Base-by-base conservation (phyloP, 2,329 filamentous ascomycete species). In the Aschersonia sp. region DNA sequence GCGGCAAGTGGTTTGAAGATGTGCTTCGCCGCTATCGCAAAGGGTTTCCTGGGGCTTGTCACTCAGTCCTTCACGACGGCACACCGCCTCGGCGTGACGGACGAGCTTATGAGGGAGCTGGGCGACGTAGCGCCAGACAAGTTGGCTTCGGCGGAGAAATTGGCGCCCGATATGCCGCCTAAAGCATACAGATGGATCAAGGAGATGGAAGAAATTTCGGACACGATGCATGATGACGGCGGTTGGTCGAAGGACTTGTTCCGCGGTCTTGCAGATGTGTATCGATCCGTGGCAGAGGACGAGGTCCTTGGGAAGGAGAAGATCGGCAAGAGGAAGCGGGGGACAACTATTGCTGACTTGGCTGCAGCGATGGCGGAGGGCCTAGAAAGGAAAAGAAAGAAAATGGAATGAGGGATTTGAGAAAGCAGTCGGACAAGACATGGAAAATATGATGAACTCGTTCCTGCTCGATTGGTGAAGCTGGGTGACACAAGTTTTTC, bases 161-260 rank as follows among this genome's bases (percentile, higher is more conserved):
- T 72, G 2, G 65, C 85, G 7, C 66, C 73, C 4, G 66, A 62
- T 11, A 84, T 87, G 74, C 72, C 82, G 30, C 77, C 79, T 6
- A 89, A 88, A 64, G 84, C 85, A 14, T 87, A 87, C 60, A 69
- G 85, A 9, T 89, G 84, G 83, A 79, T 86, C 0, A 68, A 72
- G 35, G 84, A 88, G 68, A 87, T 89, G 84, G 73, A 80, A 55
- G 79, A 88, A 68, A 87, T 89, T 57, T 76, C 75, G 4, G 66
- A 72, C 49, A 84, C 81, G 4, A 81, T 86, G 59, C 64, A 64
- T 6, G 72, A 76, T 42, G 79, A 83, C 47, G 82, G 79, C 1
- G 81, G 81, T 0, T 85, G 83, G 59, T 63, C 63, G 5, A 61
- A 61, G 9, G 64, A 68, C 30, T 61, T 82, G 30, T 85, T 85